Evolutionary conservation across 805 yeast species (phyloP).

Genomic region (Torulaspora maleeae): DNA sequence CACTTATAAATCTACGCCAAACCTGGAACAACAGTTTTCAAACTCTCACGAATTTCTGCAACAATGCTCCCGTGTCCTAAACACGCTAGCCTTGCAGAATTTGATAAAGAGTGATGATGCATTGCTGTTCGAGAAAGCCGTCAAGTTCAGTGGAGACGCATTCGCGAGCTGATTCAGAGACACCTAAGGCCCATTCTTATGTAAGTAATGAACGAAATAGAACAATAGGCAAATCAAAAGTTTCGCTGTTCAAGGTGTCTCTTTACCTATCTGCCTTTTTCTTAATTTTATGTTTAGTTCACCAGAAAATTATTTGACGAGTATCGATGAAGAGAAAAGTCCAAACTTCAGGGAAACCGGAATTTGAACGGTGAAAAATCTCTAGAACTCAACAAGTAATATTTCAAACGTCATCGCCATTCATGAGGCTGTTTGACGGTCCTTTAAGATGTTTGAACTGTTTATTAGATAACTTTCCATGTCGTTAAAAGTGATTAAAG

Average conservation of each 20-base stretch:
- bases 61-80: constrained; percentile 19
- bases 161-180: constrained; percentile 7
- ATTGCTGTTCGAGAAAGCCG: constrained; percentile 22
- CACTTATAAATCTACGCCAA: constrained; percentile 29
- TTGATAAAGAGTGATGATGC: constrained; percentile 24
- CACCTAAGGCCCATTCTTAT: not conserved
- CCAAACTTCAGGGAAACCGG: too few relatives aligned
- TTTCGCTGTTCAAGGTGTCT: not conserved
- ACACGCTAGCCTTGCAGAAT: constrained; percentile 17
- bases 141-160: constrained; percentile 21
- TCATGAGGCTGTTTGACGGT: too few relatives aligned
- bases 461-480: too few relatives aligned
- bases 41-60: constrained; percentile 21
- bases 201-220: constrained; percentile 12
- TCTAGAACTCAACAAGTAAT: too few relatives aligned
- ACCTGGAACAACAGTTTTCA: constrained; percentile 29
- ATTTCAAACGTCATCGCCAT: too few relatives aligned
- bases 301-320: not conserved
- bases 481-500: not conserved
- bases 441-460: too few relatives aligned
- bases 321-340: not conserved
- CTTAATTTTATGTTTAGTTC: constrained; percentile 4
- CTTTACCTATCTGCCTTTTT: too few relatives aligned
- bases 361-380: too few relatives aligned
- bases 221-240: not conserved